A percentile compares a stretch with the other conserved stretches of the same genome.
Conservation (phyloP, 2,329 filamentous ascomycete species). For the Trichoderma aggressivum region DNA sequence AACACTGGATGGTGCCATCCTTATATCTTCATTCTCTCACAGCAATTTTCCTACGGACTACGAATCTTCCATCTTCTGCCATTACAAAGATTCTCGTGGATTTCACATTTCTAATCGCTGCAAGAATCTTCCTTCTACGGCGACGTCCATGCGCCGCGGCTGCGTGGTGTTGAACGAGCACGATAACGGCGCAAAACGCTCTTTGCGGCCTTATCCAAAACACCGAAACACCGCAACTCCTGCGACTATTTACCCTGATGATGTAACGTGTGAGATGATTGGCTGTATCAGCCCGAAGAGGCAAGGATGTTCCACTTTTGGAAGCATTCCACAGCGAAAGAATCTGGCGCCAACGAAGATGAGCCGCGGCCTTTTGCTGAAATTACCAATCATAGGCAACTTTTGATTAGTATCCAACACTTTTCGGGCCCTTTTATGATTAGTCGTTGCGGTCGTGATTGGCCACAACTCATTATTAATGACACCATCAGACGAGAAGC, state of each 20-base stretch:
- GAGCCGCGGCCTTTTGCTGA: neutral
- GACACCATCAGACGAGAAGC: neutral
- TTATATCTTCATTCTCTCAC: constrained; percentile 4
- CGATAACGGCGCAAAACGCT: neutral
- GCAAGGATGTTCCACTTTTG: neutral
- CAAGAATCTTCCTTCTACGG: neutral
- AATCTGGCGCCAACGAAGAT: neutral
- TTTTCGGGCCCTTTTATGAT: neutral
- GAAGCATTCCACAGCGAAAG: neutral
- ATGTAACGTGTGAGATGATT: neutral
- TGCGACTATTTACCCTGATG: neutral
- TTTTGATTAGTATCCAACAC: neutral
- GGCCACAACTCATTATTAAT: neutral
- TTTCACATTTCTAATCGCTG: neutral
- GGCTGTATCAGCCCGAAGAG: neutral
- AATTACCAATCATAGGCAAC: neutral
- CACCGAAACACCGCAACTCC: constrained; percentile 1
- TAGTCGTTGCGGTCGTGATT: neutral
- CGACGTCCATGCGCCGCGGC: neutral
- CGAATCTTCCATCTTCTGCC: neutral
- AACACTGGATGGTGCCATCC: neutral
- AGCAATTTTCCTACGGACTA: neutral
- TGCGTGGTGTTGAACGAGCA: neutral
- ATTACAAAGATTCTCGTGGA: neutral
- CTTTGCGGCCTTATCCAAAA: neutral